Evolutionary conservation across 257 asterid species (phyloP), one percentile per base, ranked within the genome.

Genomic region (Verbena officinalis): DNA sequence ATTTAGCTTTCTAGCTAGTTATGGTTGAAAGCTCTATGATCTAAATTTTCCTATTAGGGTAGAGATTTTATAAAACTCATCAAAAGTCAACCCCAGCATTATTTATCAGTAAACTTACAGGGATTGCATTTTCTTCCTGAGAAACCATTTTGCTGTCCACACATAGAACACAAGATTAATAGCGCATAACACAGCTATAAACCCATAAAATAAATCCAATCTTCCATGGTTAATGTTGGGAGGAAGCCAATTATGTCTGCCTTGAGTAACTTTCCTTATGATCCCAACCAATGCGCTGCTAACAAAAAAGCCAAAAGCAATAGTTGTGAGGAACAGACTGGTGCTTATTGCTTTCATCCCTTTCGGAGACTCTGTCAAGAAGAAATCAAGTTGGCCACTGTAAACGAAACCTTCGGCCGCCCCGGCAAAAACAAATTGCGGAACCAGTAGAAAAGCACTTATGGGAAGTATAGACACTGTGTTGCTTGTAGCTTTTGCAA

Each of bases 261-360:
- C 61, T 9, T 48, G 17, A 0, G 76, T 64, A 14, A 34, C 67
- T 36, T 27, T 56, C 42, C 56, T 64, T 38, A 56, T 24, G 21
- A 71, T 39, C 1, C 46, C 36, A 44, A 56, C 55, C 56, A 71
- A 22, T 0, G 57, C 67, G 4, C 55, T 64, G 48, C 70, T 71
- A 2, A 64, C 40, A 22, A 71, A 64, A 34, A 45, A 71, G 5
- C 71, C 76, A 9, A 71, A 56, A 0, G 76, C 45, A 9, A 71
- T 71, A 15, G 76, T 71, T 0, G 76, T 71, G 2, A 71, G 76
- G 31, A 71, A 71, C 1, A 64, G 62, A 40, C 76, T 71, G 0
- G 76, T 71, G 71, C 76, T 71, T 4, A 71, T 11, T 0, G 71
- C 71, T 49, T 71, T 71, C 76, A 71, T 71, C 59, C 71, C 76